These are phyloP conservation scores for Apostasia ramifera DNA, from an alignment of 106 monocot genomes.

Conservation along the genomic window DNA sequence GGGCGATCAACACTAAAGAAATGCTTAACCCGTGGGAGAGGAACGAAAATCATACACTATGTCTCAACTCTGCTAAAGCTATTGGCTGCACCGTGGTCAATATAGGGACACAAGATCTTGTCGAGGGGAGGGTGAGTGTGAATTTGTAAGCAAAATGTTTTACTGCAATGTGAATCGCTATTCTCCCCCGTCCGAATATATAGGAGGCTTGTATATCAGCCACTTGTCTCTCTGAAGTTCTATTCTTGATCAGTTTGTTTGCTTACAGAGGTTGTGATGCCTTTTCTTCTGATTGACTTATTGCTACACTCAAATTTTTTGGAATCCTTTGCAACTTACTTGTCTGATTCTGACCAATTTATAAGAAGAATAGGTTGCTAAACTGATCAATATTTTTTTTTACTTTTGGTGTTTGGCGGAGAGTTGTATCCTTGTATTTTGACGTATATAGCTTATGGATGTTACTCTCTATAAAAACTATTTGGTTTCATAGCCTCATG, in stretches of 20 bases:
- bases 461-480: too few relatives aligned
- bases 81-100: constrained; percentile 70
- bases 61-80: constrained; percentile 60
- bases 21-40: constrained; percentile 60
- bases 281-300: not conserved
- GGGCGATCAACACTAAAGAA: constrained; percentile 60
- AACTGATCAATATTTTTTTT: too few relatives aligned
- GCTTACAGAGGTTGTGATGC: not conserved
- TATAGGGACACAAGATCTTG: constrained; percentile 64
- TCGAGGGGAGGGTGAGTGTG: constrained; percentile 56
- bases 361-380: too few relatives aligned
- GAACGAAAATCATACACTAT: constrained; percentile 58
- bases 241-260: not conserved
- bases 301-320: too few relatives aligned
- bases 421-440: too few relatives aligned
- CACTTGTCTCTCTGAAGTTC: not conserved
- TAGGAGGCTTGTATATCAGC: not conserved
- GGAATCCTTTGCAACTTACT: too few relatives aligned
- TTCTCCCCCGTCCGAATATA: too few relatives aligned
- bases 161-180: too few relatives aligned
- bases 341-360: too few relatives aligned
- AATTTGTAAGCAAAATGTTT: not conserved
- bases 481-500: too few relatives aligned
- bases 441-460: too few relatives aligned
- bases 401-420: too few relatives aligned